A percentile compares a stretch with the other conserved stretches of the same genome.
phyloP scores from a whole-genome alignment of 176 grass and related monocot species.

The Luzula sylvatica region DNA sequence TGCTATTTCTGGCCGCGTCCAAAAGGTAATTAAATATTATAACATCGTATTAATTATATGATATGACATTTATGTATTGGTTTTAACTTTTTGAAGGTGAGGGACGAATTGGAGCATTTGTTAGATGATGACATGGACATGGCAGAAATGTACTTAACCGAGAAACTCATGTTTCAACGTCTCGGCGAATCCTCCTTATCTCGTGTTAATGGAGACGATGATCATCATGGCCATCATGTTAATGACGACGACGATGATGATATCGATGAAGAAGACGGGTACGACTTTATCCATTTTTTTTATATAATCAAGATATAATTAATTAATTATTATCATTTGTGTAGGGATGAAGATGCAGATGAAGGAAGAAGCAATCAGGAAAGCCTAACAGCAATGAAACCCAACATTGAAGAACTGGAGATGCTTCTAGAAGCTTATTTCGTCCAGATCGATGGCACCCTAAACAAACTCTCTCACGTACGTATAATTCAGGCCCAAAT shows the following conservation, averaged over 20 bases:
- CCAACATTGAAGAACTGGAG: constrained; percentile 80
- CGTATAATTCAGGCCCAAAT: neutral
- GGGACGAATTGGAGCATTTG: constrained; percentile 82
- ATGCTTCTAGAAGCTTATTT: constrained; percentile 94
- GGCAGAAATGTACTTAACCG: constrained; percentile 94
- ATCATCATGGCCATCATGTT: constrained; percentile 27
- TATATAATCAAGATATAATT: too few relatives aligned
- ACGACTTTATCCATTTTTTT: constrained; percentile 5
- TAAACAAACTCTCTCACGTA: constrained; percentile 89
- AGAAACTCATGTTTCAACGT: constrained; percentile 52
- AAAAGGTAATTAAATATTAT: constrained; percentile 45
- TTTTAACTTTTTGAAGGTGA: constrained; percentile 39
- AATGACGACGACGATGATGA: constrained; percentile 40
- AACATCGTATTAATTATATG: neutral
- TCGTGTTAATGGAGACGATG: constrained; percentile 38
- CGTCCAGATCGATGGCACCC: constrained; percentile 85
- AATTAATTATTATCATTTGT: neutral
- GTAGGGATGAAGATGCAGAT: constrained; percentile 62
- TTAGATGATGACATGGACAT: constrained; percentile 97
- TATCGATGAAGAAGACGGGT: constrained; percentile 34
- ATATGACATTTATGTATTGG: neutral
- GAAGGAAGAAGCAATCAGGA: constrained; percentile 41
- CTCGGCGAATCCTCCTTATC: constrained; percentile 53
- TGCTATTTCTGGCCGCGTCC: constrained; percentile 82
- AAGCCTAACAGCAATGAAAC: constrained; percentile 59